Evolutionary conservation across 129 eudicot genomes (phyloP).

Genomic region (Pittosporum tobira): DNA sequence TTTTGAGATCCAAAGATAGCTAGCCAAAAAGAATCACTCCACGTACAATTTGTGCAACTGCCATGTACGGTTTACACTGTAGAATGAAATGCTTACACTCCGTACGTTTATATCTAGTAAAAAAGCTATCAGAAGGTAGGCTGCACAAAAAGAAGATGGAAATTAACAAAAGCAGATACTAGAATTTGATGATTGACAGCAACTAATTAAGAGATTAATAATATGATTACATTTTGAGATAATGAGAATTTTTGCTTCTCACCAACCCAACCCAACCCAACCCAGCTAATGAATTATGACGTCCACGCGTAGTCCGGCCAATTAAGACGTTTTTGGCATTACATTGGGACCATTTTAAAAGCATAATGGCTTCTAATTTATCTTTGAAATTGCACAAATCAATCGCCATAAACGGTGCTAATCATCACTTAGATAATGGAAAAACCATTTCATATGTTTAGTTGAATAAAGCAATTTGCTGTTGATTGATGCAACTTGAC

Average conservation of each 20-base stretch:
- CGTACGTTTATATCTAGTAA: neutral
- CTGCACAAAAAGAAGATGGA: no score
- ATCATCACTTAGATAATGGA: conserved; percentile 6
- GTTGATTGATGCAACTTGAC: conserved; percentile 27
- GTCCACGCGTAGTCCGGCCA: neutral
- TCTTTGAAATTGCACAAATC: conserved; percentile 3
- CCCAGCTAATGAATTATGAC: neutral
- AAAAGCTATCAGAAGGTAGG: neutral
- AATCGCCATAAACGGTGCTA: conserved; percentile 12
- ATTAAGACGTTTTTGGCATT: neutral
- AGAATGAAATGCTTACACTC: neutral
- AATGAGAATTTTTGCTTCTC: conserved; percentile 28
- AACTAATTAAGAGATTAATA: conserved; percentile 21
- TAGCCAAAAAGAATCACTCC: no score
- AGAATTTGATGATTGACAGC: conserved; percentile 20
- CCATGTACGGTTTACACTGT: no score
- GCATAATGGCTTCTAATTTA: no score
- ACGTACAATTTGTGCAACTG: neutral
- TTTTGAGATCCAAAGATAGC: no score
- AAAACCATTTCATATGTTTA: conserved; percentile 8
- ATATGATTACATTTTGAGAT: conserved; percentile 19
- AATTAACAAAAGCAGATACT: conserved; percentile 3
- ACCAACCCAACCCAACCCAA: conserved; percentile 39
- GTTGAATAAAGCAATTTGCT: conserved; percentile 18
- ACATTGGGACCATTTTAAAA: conserved; percentile 20